These are phyloP conservation scores for Fomitiporia mediterranea DNA, from an alignment of 1,284 basidiomycete genomes.

Conservation along the genomic window DNA sequence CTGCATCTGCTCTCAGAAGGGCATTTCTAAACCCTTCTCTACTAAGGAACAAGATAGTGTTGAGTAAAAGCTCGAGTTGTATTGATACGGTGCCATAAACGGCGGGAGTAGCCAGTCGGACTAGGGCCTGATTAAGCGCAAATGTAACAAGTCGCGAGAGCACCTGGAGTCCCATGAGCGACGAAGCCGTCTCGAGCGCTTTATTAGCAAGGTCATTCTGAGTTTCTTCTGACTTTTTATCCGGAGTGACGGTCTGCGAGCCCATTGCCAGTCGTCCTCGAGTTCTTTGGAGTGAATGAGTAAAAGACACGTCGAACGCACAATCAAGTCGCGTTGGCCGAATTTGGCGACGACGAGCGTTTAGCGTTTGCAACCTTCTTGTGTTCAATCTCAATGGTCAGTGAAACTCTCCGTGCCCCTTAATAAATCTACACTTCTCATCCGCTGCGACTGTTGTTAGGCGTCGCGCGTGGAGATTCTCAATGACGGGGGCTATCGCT, in stretches of 20 bases:
- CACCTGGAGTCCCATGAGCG: slow-evolving; percentile 84
- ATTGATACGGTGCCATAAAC: slow-evolving; percentile 86
- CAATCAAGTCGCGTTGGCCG: too few species aligned
- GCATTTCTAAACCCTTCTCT: slow-evolving; percentile 89
- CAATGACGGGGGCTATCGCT: slow-evolving; percentile 84
- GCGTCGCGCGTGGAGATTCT: slow-evolving; percentile 82
- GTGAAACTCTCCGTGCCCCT: not conserved
- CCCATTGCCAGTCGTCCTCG: slow-evolving; percentile 12
- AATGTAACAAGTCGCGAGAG: slow-evolving; percentile 84
- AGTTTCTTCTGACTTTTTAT: not conserved
- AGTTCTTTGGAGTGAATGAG: too few species aligned
- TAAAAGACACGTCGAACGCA: not conserved
- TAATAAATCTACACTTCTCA: not conserved
- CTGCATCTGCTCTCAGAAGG: slow-evolving; percentile 46
- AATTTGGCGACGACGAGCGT: too few species aligned
- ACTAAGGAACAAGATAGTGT: slow-evolving; percentile 87
- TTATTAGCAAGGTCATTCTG: slow-evolving; percentile 10
- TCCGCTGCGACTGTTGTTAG: slow-evolving; percentile 32
- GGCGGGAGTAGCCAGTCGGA: slow-evolving; percentile 80
- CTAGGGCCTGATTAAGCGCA: slow-evolving; percentile 79
- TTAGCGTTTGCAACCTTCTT: not conserved
- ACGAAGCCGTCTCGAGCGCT: slow-evolving; percentile 60
- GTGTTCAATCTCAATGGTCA: slow-evolving; percentile 10
- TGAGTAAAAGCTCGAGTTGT: slow-evolving; percentile 82
- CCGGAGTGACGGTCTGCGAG: not conserved